A percentile compares a stretch with the other conserved stretches of the same genome.
phyloP scores from a whole-genome alignment of 2,329 filamentous ascomycete genomes.

The Venturia effusa region DNA sequence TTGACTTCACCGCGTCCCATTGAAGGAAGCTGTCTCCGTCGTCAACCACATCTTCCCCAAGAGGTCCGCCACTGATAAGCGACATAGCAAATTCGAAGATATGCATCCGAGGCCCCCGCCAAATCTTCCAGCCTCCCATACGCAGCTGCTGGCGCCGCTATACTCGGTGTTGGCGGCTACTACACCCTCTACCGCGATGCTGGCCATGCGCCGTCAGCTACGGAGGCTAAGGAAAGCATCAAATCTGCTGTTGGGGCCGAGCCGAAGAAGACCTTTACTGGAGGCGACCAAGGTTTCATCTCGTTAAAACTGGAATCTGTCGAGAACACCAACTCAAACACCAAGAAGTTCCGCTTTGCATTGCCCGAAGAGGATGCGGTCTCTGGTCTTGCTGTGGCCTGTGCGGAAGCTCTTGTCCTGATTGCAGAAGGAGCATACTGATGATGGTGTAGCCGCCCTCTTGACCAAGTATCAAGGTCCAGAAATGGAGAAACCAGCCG shows the following conservation, averaged over 20 bases:
- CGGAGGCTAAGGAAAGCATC: constrained; percentile 6
- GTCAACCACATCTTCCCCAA: neutral
- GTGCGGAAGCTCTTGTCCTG: constrained; percentile 25
- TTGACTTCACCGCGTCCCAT: neutral
- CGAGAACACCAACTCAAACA: constrained; percentile 83
- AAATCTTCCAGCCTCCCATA: constrained; percentile 2
- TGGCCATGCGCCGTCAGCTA: neutral
- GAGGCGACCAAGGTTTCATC: constrained; percentile 83
- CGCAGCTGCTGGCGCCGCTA: constrained; percentile 6
- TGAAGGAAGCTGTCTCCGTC: neutral
- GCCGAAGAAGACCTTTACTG: constrained; percentile 24
- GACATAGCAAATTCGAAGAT: constrained; percentile 11
- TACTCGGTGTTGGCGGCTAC: constrained; percentile 8
- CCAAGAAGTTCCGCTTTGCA: constrained; percentile 82
- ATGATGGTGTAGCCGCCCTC: constrained; percentile 47
- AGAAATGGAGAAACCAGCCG: constrained; percentile 72
- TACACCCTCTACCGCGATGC: constrained; percentile 4
- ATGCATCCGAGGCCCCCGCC: constrained; percentile 9
- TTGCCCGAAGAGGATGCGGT: constrained; percentile 76
- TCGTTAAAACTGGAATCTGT: constrained; percentile 68
- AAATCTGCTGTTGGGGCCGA: constrained; percentile 1
- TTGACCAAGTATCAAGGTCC: constrained; percentile 84
- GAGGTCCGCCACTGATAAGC: constrained; percentile 3
- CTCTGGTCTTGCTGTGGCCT: constrained; percentile 71
- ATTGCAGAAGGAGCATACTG: neutral